Conservation (phyloP, 2,329 filamentous ascomycete genomes). For the Ophiostoma quercus region DNA sequence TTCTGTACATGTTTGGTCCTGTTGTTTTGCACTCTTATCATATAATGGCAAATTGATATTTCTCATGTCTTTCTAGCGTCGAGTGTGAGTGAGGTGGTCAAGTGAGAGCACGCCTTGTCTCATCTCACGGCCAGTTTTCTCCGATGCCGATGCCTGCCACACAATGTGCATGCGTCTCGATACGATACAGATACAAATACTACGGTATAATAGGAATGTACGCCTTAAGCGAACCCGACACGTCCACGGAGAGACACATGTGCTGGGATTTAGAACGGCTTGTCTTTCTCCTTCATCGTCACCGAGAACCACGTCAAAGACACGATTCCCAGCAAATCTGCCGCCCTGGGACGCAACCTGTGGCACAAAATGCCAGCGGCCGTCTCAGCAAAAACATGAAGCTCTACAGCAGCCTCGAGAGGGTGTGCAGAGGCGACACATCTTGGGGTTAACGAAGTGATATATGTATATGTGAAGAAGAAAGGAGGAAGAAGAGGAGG, state of each 20-base stretch:
- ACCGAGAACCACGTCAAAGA: constrained; percentile 15
- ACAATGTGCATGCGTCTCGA: neutral
- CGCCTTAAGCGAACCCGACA: constrained; percentile 59
- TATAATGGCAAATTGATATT: constrained; percentile 6
- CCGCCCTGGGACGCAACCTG: constrained; percentile 43
- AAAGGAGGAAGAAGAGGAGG: constrained; percentile 42
- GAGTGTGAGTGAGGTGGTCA: neutral
- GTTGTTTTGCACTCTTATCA: neutral
- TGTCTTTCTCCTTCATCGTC: constrained; percentile 50
- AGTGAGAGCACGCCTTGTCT: neutral
- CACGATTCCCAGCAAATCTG: constrained; percentile 16
- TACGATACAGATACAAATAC: neutral
- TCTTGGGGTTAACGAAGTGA: constrained; percentile 37
- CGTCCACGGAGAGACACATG: constrained; percentile 37
- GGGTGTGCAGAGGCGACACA: constrained; percentile 15
- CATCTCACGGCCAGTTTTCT: neutral
- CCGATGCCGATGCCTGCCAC: neutral
- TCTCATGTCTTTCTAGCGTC: neutral
- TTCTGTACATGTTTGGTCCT: neutral
- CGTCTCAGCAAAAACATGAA: constrained; percentile 16
- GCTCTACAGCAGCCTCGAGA: neutral
- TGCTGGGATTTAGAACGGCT: constrained; percentile 56
- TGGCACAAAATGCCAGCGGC: constrained; percentile 18
- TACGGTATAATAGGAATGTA: constrained; percentile 38
- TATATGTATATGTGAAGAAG: constrained; percentile 44